A percentile compares a stretch with the other conserved stretches of the same genome.
Evolutionary conservation across 345 rosid species (phyloP).

Genomic region (Adansonia digitata): DNA sequence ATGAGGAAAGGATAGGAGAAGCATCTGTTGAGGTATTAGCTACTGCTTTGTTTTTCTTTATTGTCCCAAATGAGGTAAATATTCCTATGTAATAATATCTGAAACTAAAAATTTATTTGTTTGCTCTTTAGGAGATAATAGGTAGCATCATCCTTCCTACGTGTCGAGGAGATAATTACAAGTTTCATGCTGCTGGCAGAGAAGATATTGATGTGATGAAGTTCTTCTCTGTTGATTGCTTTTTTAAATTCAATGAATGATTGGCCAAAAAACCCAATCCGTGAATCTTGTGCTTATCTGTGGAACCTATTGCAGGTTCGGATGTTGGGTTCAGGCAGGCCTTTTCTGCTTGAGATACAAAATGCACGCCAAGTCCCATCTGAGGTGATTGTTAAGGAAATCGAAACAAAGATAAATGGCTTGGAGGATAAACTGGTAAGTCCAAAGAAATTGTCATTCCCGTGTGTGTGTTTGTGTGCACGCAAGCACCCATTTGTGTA

Average conservation of each 20-base stretch:
- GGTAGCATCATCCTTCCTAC: slow-evolving; percentile 71
- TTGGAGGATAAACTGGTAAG: slow-evolving; percentile 61
- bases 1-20: slow-evolving; percentile 93
- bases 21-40: slow-evolving; percentile 81
- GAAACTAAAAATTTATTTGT: slow-evolving; percentile 13
- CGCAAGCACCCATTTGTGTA: not conserved
- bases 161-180: slow-evolving; percentile 74
- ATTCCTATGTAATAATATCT: not conserved
- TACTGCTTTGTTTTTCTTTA: not conserved
- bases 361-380: slow-evolving; percentile 76
- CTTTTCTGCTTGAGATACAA: slow-evolving; percentile 88
- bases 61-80: slow-evolving; percentile 8
- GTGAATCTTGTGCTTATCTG: slow-evolving; percentile 16
- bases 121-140: slow-evolving; percentile 61
- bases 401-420: slow-evolving; percentile 64
- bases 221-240: slow-evolving; percentile 2
- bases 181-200: slow-evolving; percentile 99
- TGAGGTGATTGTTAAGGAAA: slow-evolving; percentile 45
- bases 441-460: not conserved
- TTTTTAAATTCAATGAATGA: slow-evolving; percentile 10
- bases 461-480: too few species aligned
- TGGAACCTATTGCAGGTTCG: slow-evolving; percentile 61
- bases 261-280: not conserved
- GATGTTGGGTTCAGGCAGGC: slow-evolving; percentile 98
- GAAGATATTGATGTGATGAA: slow-evolving; percentile 87